Evolutionary conservation across 2,329 filamentous ascomycete genomes (phyloP), one percentile per base, ranked within the genome.

Genomic region (Dryadomyces sulphureus): DNA sequence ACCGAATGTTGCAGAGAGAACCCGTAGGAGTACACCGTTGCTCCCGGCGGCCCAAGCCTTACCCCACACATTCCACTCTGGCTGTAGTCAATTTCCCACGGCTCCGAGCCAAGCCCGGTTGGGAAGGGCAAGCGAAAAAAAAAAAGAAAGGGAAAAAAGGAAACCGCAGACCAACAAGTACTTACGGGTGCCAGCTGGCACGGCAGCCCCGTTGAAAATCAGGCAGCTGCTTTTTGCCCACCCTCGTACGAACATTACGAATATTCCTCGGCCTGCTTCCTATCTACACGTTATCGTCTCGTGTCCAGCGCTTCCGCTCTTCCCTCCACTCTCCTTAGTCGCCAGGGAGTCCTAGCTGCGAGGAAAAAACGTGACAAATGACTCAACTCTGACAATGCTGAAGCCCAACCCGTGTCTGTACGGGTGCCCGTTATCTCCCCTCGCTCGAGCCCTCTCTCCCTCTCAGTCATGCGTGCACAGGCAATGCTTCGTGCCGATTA

Each of bases 41-140:
- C 17, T 42, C 27, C 19, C 25, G 40, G 40, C 40, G 36, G 27
- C 21, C 40, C 25, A 42, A 42, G 30, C 19, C 25, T 25, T 42
- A 41, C 40, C 40, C 40, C 40, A 42, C 40, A 42, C n/a, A 42
- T 32, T 21, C 40, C 40, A 42, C 40, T 34, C 27, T 20, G n/a
- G 17, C 22, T n/a, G 19, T 19, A 41, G 17, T 27, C 11, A n/a
- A 24, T 17, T 17, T 27, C n/a, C n/a, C 39, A 16, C 7, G 36
- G 19, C 17, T 21, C 8, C 20, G 19, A 39, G 38, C 38, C 20
- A 21, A 20, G 14, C 36, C 36, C 36, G 8, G 7, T 19, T 9
- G 17, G 36, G 36, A 14, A 24, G 38, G 7, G 21, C 22, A 14
- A 16, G 20, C 22, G 12, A 12, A n/a, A 17, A 27, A 19, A 19